Base-by-base conservation (phyloP, 176 grass and related monocot genomes). In the Typha latifolia region DNA sequence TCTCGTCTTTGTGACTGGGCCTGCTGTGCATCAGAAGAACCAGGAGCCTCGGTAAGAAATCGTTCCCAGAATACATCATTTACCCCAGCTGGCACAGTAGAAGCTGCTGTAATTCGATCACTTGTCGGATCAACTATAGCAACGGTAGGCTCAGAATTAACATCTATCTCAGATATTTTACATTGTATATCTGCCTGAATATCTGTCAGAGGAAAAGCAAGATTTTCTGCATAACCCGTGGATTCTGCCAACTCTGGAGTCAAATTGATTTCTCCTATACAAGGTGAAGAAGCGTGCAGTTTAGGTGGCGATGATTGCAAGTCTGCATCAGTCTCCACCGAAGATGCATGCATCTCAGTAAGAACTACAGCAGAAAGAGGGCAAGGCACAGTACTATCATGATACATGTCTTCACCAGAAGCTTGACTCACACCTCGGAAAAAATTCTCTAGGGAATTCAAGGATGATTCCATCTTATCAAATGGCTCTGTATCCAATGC, bases 41-140 rank as follows among this genome's bases (percentile, higher is more conserved):
- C 89, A 66, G 89, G 89, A 19, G 81, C 85, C 76, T 99, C 94
- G 6, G 81, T 84, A 77, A 93, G 86, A 80, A 99, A 93, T 64
- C 93, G 94, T 72, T 87, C 72, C 94, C 94, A 93, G 71, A 99
- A 99, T 9, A 81, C 76, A 74, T 99, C 95, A 1, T 99, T 99
- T 73, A 68, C 73, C 0, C 89, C 94, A 48, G 84, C 8, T 70
- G 69, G n/a, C 6, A 68, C 66, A 23, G 69, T 34, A 27, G 75
- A 63, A 51, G 51, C 62, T 49, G 72, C 67, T 70, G 66, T 59
- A 2, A 12, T 31, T 78, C 72, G 62, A 66, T 84, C 84, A 76
- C 78, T 87, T 16, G 81, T 77, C 48, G 64, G 76, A 69, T 71
- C 86, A 15, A 52, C 69, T 76, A 90, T 86, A 61, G 81, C 69